Conservation (phyloP, 148 eudicot genomes). For the Cornus kousa region DNA sequence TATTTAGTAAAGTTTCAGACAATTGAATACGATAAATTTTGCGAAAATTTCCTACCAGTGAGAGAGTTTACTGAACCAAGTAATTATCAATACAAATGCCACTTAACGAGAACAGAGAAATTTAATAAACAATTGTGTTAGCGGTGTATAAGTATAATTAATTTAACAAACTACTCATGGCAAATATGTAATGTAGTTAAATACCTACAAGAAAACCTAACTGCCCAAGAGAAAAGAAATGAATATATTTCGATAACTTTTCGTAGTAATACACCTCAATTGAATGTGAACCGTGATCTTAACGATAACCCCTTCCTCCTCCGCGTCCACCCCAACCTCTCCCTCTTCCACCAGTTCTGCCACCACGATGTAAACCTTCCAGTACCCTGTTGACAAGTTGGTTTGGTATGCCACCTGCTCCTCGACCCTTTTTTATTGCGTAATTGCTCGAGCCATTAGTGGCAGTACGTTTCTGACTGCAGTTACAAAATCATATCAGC, state of each 20-base stretch:
- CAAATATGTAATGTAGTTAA: neutral
- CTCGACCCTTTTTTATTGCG: slow-evolving; percentile 68
- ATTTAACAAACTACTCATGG: neutral
- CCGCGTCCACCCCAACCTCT: slow-evolving; percentile 63
- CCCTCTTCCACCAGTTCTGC: slow-evolving; percentile 46
- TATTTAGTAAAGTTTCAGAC: neutral
- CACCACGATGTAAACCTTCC: slow-evolving; percentile 47
- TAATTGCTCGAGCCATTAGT: slow-evolving; percentile 47
- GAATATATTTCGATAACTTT: neutral
- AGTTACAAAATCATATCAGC: neutral
- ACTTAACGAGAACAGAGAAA: neutral
- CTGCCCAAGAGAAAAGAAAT: too few relatives aligned
- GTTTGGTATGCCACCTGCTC: slow-evolving; percentile 54
- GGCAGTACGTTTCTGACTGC: slow-evolving; percentile 59
- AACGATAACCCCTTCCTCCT: slow-evolving; percentile 39
- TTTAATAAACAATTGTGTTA: too few relatives aligned
- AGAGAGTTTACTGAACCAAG: neutral
- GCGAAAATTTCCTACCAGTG: neutral
- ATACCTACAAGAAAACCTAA: slow-evolving; percentile 8
- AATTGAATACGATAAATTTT: too few relatives aligned
- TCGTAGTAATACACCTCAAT: neutral
- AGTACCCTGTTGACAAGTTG: slow-evolving; percentile 71
- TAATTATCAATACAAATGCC: too few relatives aligned
- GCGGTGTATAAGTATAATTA: neutral
- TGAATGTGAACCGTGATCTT: neutral